These are phyloP conservation scores for Drechslerella dactyloides DNA, from an alignment of 2,329 filamentous ascomycete species.

Conservation along the genomic window DNA sequence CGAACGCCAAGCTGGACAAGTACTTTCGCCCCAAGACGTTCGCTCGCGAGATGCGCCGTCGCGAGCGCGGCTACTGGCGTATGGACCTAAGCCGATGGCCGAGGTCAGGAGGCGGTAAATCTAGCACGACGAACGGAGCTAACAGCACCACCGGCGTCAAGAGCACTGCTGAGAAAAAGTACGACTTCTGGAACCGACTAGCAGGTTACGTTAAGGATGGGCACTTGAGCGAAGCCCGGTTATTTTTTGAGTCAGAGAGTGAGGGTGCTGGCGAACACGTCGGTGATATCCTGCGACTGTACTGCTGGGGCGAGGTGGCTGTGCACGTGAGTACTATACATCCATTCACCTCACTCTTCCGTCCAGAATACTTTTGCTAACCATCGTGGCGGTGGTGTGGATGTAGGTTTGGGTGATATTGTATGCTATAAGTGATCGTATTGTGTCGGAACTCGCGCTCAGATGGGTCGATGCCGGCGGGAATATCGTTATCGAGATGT, in stretches of 20 bases:
- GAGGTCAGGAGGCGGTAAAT: background rate
- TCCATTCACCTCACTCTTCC: background rate
- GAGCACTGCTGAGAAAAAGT: constrained; percentile 28
- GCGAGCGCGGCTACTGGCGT: constrained; percentile 31
- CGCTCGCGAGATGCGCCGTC: constrained; percentile 19
- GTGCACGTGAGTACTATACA: constrained; percentile 26
- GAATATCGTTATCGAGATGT: constrained; percentile 25
- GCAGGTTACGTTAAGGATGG: constrained; percentile 36
- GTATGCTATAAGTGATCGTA: constrained; percentile 43
- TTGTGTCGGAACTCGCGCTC: constrained; percentile 21
- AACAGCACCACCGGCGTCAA: constrained; percentile 3
- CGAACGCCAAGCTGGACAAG: constrained; percentile 29
- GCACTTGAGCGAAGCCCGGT: constrained; percentile 21
- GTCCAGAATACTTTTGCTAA: background rate
- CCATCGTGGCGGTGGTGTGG: background rate
- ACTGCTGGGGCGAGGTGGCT: constrained; percentile 35
- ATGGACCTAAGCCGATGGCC: constrained; percentile 33
- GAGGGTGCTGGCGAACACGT: constrained; percentile 29
- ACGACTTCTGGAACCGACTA: constrained; percentile 25
- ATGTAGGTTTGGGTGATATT: constrained; percentile 26
- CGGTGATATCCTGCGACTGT: constrained; percentile 36
- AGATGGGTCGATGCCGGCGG: constrained; percentile 27
- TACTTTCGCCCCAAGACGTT: constrained; percentile 24
- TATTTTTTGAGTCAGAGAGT: constrained; percentile 33
- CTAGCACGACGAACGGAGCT: background rate